These are phyloP conservation scores for Metarhizium sp. DNA, from an alignment of 2,329 filamentous ascomycete genomes.

Conservation along the genomic window DNA sequence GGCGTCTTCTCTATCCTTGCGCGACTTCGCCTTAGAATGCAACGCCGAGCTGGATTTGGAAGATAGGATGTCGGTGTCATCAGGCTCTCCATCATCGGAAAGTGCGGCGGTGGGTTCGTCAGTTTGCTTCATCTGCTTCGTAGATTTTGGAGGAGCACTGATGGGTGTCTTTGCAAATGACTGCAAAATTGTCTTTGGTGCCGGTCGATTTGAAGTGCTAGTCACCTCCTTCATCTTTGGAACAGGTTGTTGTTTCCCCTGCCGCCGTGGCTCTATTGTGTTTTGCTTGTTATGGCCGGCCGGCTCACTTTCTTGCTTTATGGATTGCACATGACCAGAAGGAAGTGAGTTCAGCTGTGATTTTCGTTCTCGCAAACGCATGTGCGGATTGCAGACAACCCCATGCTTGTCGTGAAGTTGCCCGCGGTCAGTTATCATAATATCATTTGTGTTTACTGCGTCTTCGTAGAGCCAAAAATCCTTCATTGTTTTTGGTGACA, in stretches of 20 bases:
- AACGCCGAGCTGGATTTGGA: slow-evolving; percentile 15
- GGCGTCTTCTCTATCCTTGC: slow-evolving; percentile 28
- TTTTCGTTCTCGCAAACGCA: slow-evolving; percentile 5
- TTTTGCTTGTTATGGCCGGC: slow-evolving; percentile 22
- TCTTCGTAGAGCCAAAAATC: slow-evolving; percentile 1
- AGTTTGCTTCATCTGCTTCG: slow-evolving; percentile 24
- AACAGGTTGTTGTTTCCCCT: slow-evolving; percentile 12
- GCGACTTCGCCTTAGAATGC: slow-evolving; percentile 18
- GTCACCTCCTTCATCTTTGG: background rate
- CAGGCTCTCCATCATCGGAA: slow-evolving; percentile 32
- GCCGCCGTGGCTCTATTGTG: slow-evolving; percentile 11
- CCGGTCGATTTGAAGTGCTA: slow-evolving; percentile 43
- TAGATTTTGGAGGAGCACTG: slow-evolving; percentile 36
- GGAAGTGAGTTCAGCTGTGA: background rate
- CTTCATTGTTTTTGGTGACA: slow-evolving; percentile 18
- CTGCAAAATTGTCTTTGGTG: slow-evolving; percentile 59
- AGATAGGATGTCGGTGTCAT: slow-evolving; percentile 24
- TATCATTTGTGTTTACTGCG: slow-evolving; percentile 7
- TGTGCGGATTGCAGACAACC: slow-evolving; percentile 2
- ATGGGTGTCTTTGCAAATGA: slow-evolving; percentile 60
- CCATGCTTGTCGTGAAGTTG: background rate
- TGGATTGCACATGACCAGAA: background rate
- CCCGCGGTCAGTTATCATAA: background rate
- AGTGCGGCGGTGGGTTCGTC: slow-evolving; percentile 21
- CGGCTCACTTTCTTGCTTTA: background rate